Evolutionary conservation across 208 protist species (phyloP), one percentile per base, ranked within the genome.

Genomic region (Acanthamoeba royreba): DNA sequence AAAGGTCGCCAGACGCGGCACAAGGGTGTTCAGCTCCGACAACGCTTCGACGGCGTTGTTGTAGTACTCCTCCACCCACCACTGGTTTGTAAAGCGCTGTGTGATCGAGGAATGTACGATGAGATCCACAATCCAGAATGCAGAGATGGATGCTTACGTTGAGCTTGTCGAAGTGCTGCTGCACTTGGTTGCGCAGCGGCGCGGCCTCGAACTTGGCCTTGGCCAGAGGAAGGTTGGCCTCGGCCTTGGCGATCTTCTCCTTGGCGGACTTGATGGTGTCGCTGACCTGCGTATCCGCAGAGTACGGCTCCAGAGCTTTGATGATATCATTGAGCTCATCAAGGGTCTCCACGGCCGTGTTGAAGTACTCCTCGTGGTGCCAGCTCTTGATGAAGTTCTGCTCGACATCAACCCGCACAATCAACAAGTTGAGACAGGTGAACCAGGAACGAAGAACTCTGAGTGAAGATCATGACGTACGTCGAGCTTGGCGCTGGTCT

Each of bases 161-260:
- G 47, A 90, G 83, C 83, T 90, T 90, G 55, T 90, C 83, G 25
- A 90, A 90, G 55, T 90, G 83, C 83, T 90, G 83, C 55, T 90
- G 83, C 19, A 90, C 83, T 42, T 90, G 83, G 49, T 66, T 90
- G 3, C 55, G 7, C n/a, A 90, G 38, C 22, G 83, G 83, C 55
- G 58, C 83, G 52, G 83, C 83, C 83, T 90, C 83, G 55, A 58
- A 90, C 43, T 90, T 90, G 43, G 83, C 83, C 83, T 91, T 91
- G 58, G 85, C 49, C 31, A 91, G 38, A 4, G 83, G 83, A 28
- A 90, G 58, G 55, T 90, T 90, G 83, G 47, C 25, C 47, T 90
- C 25, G 15, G 83, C 83, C 55, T 90, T 58, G 52, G 47, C 52
- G 47, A 90, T 53, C 55, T 90, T 90, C 83, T 90, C 42, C 55